Evolutionary conservation across 805 yeast genomes (phyloP), one percentile per base, ranked within the genome.

Genomic region (Metschnikowia gelsemii): DNA sequence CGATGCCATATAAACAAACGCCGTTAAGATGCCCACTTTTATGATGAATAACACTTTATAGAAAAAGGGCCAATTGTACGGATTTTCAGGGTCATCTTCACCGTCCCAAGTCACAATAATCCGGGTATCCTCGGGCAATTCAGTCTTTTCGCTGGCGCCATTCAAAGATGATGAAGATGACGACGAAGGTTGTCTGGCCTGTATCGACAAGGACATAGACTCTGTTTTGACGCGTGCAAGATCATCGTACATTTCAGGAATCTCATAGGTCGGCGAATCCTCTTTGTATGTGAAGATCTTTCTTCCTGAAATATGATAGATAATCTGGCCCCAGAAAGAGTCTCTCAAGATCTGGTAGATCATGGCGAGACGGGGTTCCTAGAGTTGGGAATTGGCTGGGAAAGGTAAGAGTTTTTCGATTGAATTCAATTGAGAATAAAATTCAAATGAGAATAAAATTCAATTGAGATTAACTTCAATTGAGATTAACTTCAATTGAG

Each of bases 1-100:
- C 1, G 83, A 70, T 11, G 79, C 80, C 67, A 77, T 73, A 43
- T 80, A 79, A 0, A 77, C 75, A 3, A 79, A 61, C 9, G 71
- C 59, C 3, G 82, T 72, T 34, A 77, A 57, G n/a, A 77, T 45
- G n/a, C 74, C 63, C 9, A 77, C 62, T 47, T 70, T 64, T 1
- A 56, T 6, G 4, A 71, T 55, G 28, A 75, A 63, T 21, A 73
- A 34, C 2, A 57, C 25, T 51, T 75, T 77, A 37, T 68, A 64
- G 23, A 43, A 34, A 0, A 54, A 21, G 0, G 80, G 64, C 87
- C 87, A 81, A 54, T 78, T 78, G 16, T 61, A 53, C 0, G 87
- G 87, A 49, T 75, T 61, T 43, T 74, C 79, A 1, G 79, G 76
- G 52, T 79, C 84, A 37, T 71, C 72, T 4, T 64, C 72, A 9